Conservation (phyloP, 1,139 yeast genomes). For the Hansenula lynferdii region DNA sequence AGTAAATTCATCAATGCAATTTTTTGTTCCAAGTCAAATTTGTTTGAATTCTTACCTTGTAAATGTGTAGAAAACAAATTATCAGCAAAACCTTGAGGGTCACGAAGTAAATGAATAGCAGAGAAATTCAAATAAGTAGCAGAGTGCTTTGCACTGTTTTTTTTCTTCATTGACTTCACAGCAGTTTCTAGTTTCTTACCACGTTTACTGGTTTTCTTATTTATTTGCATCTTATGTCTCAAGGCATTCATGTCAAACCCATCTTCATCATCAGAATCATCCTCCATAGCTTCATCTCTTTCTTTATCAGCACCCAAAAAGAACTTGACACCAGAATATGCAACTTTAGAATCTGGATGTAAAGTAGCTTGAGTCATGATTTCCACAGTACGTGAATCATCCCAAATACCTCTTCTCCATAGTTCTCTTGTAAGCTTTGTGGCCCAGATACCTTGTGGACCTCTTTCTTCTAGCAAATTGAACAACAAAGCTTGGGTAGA, state of each 20-base stretch:
- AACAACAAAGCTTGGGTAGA: slow-evolving; percentile 90
- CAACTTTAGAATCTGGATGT: slow-evolving; percentile 83
- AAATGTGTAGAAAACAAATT: slow-evolving; percentile 68
- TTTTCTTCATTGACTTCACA: slow-evolving; percentile 61
- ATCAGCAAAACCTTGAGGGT: slow-evolving; percentile 98
- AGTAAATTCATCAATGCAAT: slow-evolving; percentile 82
- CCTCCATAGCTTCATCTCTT: slow-evolving; percentile 80
- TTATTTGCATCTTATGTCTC: slow-evolving; percentile 76
- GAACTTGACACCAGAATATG: slow-evolving; percentile 84
- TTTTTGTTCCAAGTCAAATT: slow-evolving; percentile 81
- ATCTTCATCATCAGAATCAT: slow-evolving; percentile 69
- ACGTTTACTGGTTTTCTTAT: slow-evolving; percentile 78
- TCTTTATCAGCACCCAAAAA: slow-evolving; percentile 95
- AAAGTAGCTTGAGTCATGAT: slow-evolving; percentile 94
- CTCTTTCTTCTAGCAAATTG: slow-evolving; percentile 74
- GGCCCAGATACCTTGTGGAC: slow-evolving; percentile 90
- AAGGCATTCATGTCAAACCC: slow-evolving; percentile 63
- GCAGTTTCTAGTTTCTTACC: slow-evolving; percentile 76
- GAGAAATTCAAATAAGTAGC: slow-evolving; percentile 85
- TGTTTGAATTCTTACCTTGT: slow-evolving; percentile 58
- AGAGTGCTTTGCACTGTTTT: slow-evolving; percentile 45
- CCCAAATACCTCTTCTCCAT: slow-evolving; percentile 99
- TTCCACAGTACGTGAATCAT: slow-evolving; percentile 92
- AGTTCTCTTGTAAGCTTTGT: slow-evolving; percentile 90
- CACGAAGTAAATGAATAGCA: slow-evolving; percentile 89